Conservation (phyloP, 345 rosid genomes). For the Dipteronia dyeriana region DNA sequence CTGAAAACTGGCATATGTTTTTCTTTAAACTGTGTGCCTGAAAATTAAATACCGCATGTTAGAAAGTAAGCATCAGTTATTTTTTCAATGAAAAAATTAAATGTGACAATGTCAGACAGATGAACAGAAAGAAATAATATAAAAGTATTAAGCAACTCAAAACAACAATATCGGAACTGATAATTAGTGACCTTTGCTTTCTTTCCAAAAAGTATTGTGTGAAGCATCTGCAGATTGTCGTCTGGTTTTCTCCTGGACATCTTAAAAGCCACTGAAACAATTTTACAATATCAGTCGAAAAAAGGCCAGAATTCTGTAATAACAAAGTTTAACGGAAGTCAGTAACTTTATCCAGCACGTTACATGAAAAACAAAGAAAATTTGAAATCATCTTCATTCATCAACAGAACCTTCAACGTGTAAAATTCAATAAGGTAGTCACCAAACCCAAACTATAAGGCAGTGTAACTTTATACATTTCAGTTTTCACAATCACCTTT, state of each 20-base stretch:
- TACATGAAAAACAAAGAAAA: neutral
- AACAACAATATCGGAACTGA: constrained; percentile 13
- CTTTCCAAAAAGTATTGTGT: constrained; percentile 85
- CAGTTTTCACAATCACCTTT: constrained; percentile 42
- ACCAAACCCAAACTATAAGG: neutral
- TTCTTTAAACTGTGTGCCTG: constrained; percentile 80
- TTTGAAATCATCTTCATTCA: neutral
- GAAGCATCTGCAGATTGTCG: constrained; percentile 77
- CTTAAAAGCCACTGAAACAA: constrained; percentile 91
- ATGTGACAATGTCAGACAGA: neutral
- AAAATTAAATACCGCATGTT: constrained; percentile 18
- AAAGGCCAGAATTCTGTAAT: constrained; percentile 12
- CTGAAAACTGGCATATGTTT: constrained; percentile 91
- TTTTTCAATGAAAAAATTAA: neutral
- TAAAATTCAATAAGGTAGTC: neutral
- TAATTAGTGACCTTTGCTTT: constrained; percentile 77
- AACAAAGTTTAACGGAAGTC: constrained; percentile 13
- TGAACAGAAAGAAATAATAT: neutral
- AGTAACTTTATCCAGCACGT: constrained; percentile 1
- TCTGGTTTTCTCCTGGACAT: constrained; percentile 94
- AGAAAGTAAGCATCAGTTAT: neutral
- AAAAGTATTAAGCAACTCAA: neutral
- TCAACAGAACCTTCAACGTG: neutral
- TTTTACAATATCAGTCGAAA: constrained; percentile 29
- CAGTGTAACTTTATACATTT: neutral